phyloP scores from a whole-genome alignment of 1,284 basidiomycete genomes.

The Cerioporus squamosus region DNA sequence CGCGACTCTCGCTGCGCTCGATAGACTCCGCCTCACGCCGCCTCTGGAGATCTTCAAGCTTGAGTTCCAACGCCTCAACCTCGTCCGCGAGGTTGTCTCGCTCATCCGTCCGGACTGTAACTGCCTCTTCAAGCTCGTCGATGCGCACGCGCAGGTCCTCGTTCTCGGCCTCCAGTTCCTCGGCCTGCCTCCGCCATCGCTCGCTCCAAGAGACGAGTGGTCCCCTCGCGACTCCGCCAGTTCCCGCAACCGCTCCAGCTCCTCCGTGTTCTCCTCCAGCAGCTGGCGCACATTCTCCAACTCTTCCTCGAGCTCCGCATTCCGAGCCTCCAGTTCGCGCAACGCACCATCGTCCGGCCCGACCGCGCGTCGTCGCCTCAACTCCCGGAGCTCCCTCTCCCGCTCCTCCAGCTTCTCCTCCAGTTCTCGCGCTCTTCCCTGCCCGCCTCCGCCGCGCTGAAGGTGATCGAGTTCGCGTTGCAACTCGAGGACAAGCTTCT shows the following conservation, averaged over 20 bases:
- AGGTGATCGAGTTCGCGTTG: constrained; percentile 78
- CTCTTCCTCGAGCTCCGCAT: constrained; percentile 72
- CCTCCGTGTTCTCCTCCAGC: constrained; percentile 79
- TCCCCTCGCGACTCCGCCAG: constrained; percentile 59
- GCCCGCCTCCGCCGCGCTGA: constrained; percentile 57
- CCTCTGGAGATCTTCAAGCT: constrained; percentile 71
- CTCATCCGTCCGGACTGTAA: constrained; percentile 67
- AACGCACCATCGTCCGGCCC: constrained; percentile 51
- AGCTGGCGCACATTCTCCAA: constrained; percentile 65
- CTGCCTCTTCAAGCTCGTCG: constrained; percentile 63
- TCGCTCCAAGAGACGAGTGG: constrained; percentile 42
- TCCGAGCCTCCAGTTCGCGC: constrained; percentile 59
- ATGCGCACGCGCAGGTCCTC: constrained; percentile 61
- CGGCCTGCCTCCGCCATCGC: constrained; percentile 48
- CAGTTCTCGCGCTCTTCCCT: constrained; percentile 62
- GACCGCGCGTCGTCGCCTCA: constrained; percentile 49
- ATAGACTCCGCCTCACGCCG: constrained; percentile 62
- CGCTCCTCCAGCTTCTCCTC: constrained; percentile 73
- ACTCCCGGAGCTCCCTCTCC: constrained; percentile 67
- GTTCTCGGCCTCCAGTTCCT: constrained; percentile 69
- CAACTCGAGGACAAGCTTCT: constrained; percentile 85
- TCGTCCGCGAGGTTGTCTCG: constrained; percentile 72
- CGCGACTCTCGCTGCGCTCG: constrained; percentile 73
- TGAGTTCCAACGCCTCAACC: constrained; percentile 61
- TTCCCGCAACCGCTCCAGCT: constrained; percentile 69